Base-by-base conservation (phyloP, 768 basidiomycete genomes). In the Calocybe gangraenosa region DNA sequence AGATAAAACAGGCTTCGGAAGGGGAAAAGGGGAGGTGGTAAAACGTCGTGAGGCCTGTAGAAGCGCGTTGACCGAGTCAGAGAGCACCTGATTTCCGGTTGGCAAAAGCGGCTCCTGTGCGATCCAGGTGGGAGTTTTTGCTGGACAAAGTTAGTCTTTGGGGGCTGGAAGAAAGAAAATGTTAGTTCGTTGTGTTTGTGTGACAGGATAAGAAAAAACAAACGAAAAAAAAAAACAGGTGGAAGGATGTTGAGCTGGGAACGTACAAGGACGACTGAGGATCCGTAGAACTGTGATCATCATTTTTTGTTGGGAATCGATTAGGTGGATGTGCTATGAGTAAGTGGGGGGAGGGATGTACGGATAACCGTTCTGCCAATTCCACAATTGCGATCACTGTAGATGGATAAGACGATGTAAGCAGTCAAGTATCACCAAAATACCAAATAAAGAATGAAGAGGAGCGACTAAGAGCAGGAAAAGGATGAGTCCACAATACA, bases 131-230 rank as follows among this genome's bases (percentile, higher is more conserved):
- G 87, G 6, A 89, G 76, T 0, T 75, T 74, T 47, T 79, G 77
- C 58, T 90, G 87, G 32, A 89, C 81, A 63, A 80, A 89, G 62
- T 89, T 89, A 28, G 79, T 79, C 81, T 84, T n/a, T n/a, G n/a
- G n/a, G n/a, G n/a, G n/a, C n/a, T n/a, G n/a, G 11, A 2, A 35
- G 23, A 9, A 28, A 20, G 10, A 20, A 13, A 36, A n/a, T n/a
- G n/a, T n/a, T n/a, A n/a, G n/a, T n/a, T n/a, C n/a, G n/a, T n/a
- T n/a, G n/a, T n/a, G n/a, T n/a, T n/a, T n/a, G n/a, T n/a, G n/a
- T n/a, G n/a, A n/a, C n/a, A n/a, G n/a, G n/a, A n/a, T n/a, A n/a
- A n/a, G n/a, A n/a, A n/a, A n/a, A n/a, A n/a, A n/a, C n/a, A n/a
- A n/a, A n/a, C n/a, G 0, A n/a, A 2, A 2, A 25, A 28, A 28